Evolutionary conservation across 495 filamentous ascomycete species (phyloP), one percentile per base, ranked within the genome.

Genomic region (Daldinia bambusicola): DNA sequence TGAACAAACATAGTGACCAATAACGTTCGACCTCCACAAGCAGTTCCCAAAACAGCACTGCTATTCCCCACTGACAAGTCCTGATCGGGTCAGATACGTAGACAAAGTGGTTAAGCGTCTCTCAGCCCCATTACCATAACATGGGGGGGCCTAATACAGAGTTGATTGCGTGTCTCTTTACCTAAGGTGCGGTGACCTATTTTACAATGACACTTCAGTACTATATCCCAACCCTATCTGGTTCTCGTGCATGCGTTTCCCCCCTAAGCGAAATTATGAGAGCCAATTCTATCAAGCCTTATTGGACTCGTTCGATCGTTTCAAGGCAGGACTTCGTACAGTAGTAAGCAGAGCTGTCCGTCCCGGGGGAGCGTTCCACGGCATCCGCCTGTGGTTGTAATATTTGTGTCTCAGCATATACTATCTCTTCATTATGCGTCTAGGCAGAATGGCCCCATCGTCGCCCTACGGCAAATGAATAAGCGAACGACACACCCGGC

Each of bases 351-450:
- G 31, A 64, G 45, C 50, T 60, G 56, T 52, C 48, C 26, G 26
- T 26, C 26, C 26, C 26, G 26, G 26, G 26, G 36, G 62, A 64
- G 59, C 55, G 69, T 72, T 72, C 64, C 69, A 72, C 69, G 20
- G 50, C 69, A 57, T 72, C 67, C 48, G 14, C 56, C 61, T 55
- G 57, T 55, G 56, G 69, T 71, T 60, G 63, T 61, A 67, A 72
- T 72, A 72, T 72, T 52, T 72, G 69, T 72, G 69, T 59, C 60
- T 66, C 26, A 64, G 63, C 64, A 67, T 26, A 36, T 26, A 26
- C 26, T 26, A 26, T 26, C 1, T 26, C 3, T 26, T 26, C 26
- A 67, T 63, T 41, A 48, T 51, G 45, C 45, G 20, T 51, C 50
- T 52, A 31, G 26, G 22, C 50, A 26, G 26, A 31, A 31, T 52